phyloP scores from a whole-genome alignment of 2,329 filamentous ascomycete genomes.

The Aspergillus persii region DNA sequence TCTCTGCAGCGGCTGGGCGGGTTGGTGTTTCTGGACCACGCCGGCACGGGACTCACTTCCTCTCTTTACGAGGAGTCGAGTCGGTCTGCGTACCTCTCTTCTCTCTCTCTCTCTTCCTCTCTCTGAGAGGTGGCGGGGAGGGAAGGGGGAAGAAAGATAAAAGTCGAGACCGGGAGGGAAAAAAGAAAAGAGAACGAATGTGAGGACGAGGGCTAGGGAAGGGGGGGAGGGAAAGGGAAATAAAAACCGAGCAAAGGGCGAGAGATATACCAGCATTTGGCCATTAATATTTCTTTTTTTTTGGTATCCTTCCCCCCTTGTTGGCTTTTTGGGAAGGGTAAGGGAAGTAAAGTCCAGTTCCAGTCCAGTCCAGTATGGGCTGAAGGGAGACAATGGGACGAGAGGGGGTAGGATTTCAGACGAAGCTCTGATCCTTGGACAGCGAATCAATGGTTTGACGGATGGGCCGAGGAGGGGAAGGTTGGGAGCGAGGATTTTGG shows the following conservation, averaged over 20 bases:
- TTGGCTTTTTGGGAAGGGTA: background rate
- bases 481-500: slow-evolving; percentile 19
- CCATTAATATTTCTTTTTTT: slow-evolving; percentile 6
- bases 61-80: background rate
- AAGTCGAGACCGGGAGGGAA: slow-evolving; percentile 11
- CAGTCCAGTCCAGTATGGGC: background rate
- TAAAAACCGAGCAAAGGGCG: background rate
- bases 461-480: slow-evolving; percentile 14
- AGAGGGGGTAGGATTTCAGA: slow-evolving; percentile 11
- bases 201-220: background rate
- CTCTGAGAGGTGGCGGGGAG: background rate
- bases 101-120: too few relatives aligned
- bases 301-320: background rate
- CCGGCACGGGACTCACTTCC: slow-evolving; percentile 3
- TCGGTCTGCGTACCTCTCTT: too few relatives aligned
- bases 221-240: background rate
- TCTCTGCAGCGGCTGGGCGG: slow-evolving; percentile 14
- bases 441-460: slow-evolving; percentile 7
- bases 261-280: background rate
- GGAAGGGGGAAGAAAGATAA: background rate
- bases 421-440: slow-evolving; percentile 13
- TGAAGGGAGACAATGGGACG: slow-evolving; percentile 4
- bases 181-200: background rate
- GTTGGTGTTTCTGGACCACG: slow-evolving; percentile 13
- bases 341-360: background rate